Conservation (phyloP, 2,329 filamentous ascomycete genomes). For the Amauroascus verrucosus region DNA sequence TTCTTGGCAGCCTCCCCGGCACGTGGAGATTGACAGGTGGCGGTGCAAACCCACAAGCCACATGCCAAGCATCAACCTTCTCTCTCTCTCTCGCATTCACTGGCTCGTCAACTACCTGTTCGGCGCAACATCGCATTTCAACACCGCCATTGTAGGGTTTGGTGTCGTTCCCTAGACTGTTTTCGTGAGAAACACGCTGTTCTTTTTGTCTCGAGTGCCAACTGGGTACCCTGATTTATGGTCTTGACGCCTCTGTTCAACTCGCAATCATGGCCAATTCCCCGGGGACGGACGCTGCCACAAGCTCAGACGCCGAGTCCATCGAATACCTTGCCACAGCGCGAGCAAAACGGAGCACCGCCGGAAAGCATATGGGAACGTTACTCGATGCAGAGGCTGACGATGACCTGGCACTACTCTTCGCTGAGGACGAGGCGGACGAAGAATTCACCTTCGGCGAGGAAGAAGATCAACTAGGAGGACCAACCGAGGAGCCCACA, state of each 20-base stretch:
- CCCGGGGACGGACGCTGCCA: background rate
- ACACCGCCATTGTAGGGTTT: no score
- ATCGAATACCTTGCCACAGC: slow-evolving; percentile 56
- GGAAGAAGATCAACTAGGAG: slow-evolving; percentile 37
- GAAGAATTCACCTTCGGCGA: slow-evolving; percentile 32
- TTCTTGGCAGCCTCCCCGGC: no score
- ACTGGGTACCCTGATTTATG: background rate
- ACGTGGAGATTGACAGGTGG: no score
- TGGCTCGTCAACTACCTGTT: no score
- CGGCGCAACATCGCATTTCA: no score
- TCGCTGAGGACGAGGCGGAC: slow-evolving; percentile 61
- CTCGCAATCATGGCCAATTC: slow-evolving; percentile 3
- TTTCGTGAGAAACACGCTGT: no score
- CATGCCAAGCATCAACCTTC: no score
- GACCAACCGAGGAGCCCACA: slow-evolving; percentile 40
- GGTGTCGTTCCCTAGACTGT: no score
- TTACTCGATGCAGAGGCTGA: slow-evolving; percentile 66
- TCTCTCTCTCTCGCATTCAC: no score
- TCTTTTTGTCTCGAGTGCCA: no score
- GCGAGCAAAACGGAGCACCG: slow-evolving; percentile 66
- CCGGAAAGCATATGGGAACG: slow-evolving; percentile 71
- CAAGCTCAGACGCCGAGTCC: slow-evolving; percentile 5
- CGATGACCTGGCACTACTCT: slow-evolving; percentile 59
- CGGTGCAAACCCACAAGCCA: slow-evolving; percentile 7
- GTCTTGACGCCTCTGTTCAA: background rate